A percentile compares a stretch with the other conserved stretches of the same genome.
Conservation (phyloP, 805 yeast genomes). For the Sungouiozyma intestinalis region DNA sequence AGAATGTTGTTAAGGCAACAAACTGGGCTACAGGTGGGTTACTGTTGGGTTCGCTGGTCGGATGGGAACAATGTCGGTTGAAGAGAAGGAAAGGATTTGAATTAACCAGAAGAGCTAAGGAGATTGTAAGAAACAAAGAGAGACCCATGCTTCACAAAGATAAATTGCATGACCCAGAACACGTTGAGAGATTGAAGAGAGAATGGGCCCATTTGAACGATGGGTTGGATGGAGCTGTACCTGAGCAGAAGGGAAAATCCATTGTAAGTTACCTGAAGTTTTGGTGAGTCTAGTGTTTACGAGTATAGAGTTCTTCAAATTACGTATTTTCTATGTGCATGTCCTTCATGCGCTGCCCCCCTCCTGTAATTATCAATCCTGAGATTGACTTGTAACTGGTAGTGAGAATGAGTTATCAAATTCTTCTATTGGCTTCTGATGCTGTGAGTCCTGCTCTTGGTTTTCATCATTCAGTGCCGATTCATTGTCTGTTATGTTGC, state of each 20-base stretch:
- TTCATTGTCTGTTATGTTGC: neutral
- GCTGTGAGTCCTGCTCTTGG: too few relatives aligned
- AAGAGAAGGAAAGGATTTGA: conserved; percentile 55
- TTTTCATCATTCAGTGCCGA: too few relatives aligned
- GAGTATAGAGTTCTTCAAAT: too few relatives aligned
- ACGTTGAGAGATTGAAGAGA: conserved; percentile 14
- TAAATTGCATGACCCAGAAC: conserved; percentile 8
- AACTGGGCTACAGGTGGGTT: conserved; percentile 84
- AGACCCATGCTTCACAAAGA: conserved; percentile 27
- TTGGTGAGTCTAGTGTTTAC: conserved; percentile 24
- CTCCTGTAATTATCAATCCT: neutral
- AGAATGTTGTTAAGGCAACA: conserved; percentile 47
- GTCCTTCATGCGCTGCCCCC: too few relatives aligned
- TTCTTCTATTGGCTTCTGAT: conserved; percentile 2
- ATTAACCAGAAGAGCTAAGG: conserved; percentile 61
- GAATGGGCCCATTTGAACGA: conserved; percentile 8
- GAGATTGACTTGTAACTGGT: conserved; percentile 23
- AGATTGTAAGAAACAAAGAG: conserved; percentile 31
- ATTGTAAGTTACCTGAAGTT: conserved; percentile 23
- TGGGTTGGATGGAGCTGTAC: conserved; percentile 2
- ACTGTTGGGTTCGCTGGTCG: conserved; percentile 64
- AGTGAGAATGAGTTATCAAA: conserved; percentile 43
- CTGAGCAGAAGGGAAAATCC: neutral
- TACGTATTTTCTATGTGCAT: too few relatives aligned
- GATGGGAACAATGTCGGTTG: conserved; percentile 89